Base-by-base conservation (phyloP, 2,329 filamentous ascomycete genomes). In the Paraphoma chrysanthemicola region DNA sequence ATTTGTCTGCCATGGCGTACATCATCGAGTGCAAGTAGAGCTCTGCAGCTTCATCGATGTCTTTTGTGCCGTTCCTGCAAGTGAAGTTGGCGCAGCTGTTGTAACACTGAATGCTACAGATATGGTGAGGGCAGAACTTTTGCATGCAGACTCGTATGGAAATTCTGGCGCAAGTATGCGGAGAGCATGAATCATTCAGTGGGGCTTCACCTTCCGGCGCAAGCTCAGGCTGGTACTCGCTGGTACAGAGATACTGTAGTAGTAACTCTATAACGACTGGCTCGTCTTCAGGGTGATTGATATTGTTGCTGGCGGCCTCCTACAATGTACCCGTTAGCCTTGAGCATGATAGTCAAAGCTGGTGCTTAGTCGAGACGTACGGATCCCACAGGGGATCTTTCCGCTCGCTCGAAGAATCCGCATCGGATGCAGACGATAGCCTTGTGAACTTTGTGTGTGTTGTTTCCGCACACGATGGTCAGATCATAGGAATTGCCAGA, bases 1-100 rank as follows among this genome's bases (percentile, higher is more conserved):
- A 42, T 33, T 65, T 63, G 8, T 67, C 61, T 0, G 54, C 64
- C 11, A 63, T 42, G 7, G 51, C 53, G 44, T 66, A 66, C 54
- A 67, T 57, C 31, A 60, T 62, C 4, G 43, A 3, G 17, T 44
- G 43, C 2, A 44, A 10, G 12, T 4, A 10, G 2, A 44, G 16
- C n/a, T 44, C 8, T 10, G 7, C 17, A 28, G 43, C 16, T 23
- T 44, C 18, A 9, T 14, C 28, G 3, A 2, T n/a, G 43, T 23
- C 9, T 9, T 12, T 10, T 28, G 10, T 17, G 28, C 43, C 31
- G 4, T 12, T 4, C 6, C 28, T 14, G 28, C 43, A 44, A 17
- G 28, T 44, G 43, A 44, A 44, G 12, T 44, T 29, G 7, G 3
- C 7, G 10, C 43, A 44, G 3, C 17, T 10, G 7, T 16, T n/a